Evolutionary conservation across 1,284 basidiomycete genomes (phyloP).

Genomic region (Quambalaria eucalypti): DNA sequence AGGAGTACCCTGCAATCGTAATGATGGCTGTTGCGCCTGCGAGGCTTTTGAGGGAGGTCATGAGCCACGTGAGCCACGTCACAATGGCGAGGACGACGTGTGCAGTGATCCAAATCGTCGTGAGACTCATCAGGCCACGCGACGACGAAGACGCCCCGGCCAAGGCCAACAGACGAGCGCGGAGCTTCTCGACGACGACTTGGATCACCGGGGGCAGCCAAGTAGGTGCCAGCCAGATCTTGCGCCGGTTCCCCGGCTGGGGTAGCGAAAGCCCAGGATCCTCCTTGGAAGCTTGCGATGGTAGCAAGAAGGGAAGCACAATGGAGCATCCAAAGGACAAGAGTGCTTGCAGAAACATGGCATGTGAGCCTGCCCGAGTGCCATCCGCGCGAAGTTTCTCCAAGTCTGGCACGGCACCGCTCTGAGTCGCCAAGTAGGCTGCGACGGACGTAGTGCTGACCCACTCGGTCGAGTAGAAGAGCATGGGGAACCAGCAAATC

Average conservation of each 20-base stretch:
- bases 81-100: constrained; percentile 19
- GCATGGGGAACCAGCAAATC: constrained; percentile 61
- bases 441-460: constrained; percentile 46
- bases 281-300: not conserved
- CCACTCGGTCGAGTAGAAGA: constrained; percentile 65
- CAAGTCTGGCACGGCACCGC: not conserved
- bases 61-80: constrained; percentile 18
- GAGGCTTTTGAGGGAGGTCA: constrained; percentile 7
- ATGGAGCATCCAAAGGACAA: not conserved
- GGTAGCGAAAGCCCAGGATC: too few relatives aligned
- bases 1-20: constrained; percentile 35
- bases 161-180: not conserved
- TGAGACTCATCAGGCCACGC: constrained; percentile 12
- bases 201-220: too few relatives aligned
- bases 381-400: not conserved
- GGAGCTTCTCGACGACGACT: too few relatives aligned
- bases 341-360: not conserved
- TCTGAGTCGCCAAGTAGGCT: not conserved
- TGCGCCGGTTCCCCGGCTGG: not conserved
- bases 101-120: constrained; percentile 34
- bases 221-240: not conserved
- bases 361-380: not conserved
- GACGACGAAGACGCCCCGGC: not conserved
- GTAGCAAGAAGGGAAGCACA: not conserved
- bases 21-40: constrained; percentile 27